phyloP scores from a whole-genome alignment of 129 eudicot species.

The Cynara cardunculus region DNA sequence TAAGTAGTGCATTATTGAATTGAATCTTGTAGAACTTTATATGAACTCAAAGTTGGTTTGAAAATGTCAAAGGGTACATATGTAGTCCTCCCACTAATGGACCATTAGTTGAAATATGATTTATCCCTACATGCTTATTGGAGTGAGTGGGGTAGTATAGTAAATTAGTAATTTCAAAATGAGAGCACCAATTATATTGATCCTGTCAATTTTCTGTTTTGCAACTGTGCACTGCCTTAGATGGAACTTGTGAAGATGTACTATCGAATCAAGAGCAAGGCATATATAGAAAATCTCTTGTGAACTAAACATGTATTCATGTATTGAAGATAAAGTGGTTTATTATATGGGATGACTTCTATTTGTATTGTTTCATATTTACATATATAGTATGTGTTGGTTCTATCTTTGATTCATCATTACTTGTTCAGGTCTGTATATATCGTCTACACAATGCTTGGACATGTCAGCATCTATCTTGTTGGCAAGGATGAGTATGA shows the following conservation, averaged over 20 bases:
- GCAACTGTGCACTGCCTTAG: neutral
- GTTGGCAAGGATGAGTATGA: slow-evolving; percentile 99
- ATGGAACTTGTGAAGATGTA: neutral
- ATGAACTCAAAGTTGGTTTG: no score
- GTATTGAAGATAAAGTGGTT: neutral
- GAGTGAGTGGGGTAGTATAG: no score
- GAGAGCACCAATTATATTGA: no score
- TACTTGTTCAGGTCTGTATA: slow-evolving; percentile 79
- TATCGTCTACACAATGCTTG: slow-evolving; percentile 91
- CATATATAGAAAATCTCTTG: neutral
- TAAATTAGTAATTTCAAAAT: no score
- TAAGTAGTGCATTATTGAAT: neutral
- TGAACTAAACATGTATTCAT: neutral
- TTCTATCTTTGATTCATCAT: neutral
- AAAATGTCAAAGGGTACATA: no score
- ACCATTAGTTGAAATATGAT: no score
- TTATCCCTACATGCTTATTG: no score
- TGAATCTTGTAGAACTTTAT: neutral
- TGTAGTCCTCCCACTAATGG: no score
- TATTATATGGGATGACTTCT: slow-evolving; percentile 1
- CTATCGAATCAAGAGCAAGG: neutral
- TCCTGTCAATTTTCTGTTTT: neutral
- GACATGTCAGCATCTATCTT: slow-evolving; percentile 82
- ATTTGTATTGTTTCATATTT: neutral
- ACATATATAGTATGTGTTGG: neutral